phyloP scores from a whole-genome alignment of 2,329 filamentous ascomycete species.

The Exophiala phaeomuriformis region DNA sequence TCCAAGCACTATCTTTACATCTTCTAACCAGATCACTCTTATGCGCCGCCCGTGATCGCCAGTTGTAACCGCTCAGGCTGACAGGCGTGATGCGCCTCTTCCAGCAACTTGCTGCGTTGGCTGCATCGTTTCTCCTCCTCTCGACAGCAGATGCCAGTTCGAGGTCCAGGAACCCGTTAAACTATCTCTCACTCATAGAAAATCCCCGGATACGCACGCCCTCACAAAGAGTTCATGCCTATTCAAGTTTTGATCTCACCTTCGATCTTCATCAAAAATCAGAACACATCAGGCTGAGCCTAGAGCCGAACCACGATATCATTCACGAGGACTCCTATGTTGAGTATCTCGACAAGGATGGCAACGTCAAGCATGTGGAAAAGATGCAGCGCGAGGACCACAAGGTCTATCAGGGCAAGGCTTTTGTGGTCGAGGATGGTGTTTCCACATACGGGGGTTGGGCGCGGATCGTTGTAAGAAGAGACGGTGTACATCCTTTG shows the following conservation, averaged over 20 bases:
- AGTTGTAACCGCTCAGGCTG: background rate
- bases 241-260: conserved; percentile 75
- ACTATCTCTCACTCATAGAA: conserved; percentile 64
- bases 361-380: conserved; percentile 59
- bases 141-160: conserved; percentile 51
- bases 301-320: conserved; percentile 89
- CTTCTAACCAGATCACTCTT: background rate
- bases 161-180: conserved; percentile 66
- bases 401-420: conserved; percentile 73
- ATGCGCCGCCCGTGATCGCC: background rate
- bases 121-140: conserved; percentile 14
- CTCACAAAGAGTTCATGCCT: conserved; percentile 68
- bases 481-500: conserved; percentile 68
- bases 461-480: conserved; percentile 70
- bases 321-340: conserved; percentile 68
- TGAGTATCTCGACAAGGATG: conserved; percentile 64
- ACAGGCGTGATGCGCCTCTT: conserved; percentile 26
- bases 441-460: conserved; percentile 78
- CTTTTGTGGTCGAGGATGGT: conserved; percentile 59
- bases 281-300: conserved; percentile 66
- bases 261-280: conserved; percentile 64
- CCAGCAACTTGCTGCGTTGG: conserved; percentile 15
- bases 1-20: too few relatives aligned
- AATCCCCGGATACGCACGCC: conserved; percentile 70
- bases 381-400: conserved; percentile 65